Evolutionary conservation across 179 eudicot genomes (phyloP).

Genomic region (Spergularia azorica): DNA sequence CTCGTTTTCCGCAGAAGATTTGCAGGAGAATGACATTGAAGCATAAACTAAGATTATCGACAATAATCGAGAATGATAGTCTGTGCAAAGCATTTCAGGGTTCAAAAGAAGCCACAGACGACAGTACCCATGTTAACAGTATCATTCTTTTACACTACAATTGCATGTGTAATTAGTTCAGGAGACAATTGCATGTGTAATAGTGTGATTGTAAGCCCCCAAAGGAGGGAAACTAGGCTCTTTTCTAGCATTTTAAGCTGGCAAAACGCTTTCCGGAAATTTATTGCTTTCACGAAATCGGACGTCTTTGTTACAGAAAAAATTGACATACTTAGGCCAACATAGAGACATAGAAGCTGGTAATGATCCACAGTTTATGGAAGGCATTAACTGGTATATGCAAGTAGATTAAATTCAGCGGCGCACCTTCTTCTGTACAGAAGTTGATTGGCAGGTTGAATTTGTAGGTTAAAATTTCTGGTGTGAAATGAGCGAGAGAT

Average conservation of each 20-base stretch:
- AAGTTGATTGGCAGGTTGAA: constrained; percentile 19
- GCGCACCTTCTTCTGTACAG: constrained; percentile 33
- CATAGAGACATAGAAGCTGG: constrained; percentile 8
- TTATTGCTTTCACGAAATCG: constrained; percentile 25
- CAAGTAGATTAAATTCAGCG: constrained; percentile 19
- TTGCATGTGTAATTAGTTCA: neutral
- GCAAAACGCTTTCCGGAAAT: constrained; percentile 15
- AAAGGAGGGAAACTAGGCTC: neutral
- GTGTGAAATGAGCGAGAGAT: constrained; percentile 18
- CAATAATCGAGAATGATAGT: neutral
- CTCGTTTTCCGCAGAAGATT: too few species aligned
- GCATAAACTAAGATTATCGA: neutral
- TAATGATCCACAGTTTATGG: constrained; percentile 13
- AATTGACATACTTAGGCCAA: constrained; percentile 19
- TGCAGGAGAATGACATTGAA: too few species aligned
- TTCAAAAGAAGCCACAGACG: neutral
- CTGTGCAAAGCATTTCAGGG: neutral
- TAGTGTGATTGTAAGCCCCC: neutral
- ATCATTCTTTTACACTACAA: too few species aligned
- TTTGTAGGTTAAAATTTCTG: constrained; percentile 15
- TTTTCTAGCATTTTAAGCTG: neutral
- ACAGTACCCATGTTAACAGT: neutral
- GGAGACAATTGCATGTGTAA: neutral
- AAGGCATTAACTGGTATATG: constrained; percentile 3
- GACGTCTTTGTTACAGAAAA: constrained; percentile 24